Percentiles rank a stretch among this genome's conserved stretches.
Conservation (phyloP, 2,329 filamentous ascomycete species). For the Verticillium nubilum region DNA sequence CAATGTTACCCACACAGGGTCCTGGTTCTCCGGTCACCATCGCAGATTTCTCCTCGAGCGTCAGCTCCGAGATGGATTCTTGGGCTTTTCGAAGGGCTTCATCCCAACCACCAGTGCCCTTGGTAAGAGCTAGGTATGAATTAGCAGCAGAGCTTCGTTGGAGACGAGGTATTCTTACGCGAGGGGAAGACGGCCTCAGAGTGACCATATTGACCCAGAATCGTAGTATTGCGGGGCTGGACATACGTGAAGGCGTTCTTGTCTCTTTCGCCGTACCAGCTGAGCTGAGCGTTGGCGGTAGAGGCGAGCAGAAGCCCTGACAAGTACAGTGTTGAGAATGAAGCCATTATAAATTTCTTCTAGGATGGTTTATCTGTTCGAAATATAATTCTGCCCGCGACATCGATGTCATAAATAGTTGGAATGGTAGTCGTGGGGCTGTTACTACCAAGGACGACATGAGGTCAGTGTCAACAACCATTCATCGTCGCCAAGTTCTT, state of each 20-base stretch:
- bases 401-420: too few species aligned
- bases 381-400: too few species aligned
- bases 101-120: background rate
- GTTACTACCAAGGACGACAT: too few species aligned
- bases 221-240: background rate
- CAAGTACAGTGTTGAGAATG: too few species aligned
- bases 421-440: too few species aligned
- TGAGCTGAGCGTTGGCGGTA: too few species aligned
- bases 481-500: too few species aligned
- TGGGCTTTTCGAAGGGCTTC: slow-evolving; percentile 12
- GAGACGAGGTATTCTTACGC: background rate
- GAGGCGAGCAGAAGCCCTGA: too few species aligned
- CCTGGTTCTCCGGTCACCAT: slow-evolving; percentile 25
- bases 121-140: background rate
- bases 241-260: background rate
- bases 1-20: slow-evolving; percentile 15
- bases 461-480: too few species aligned
- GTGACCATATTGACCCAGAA: background rate
- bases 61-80: slow-evolving; percentile 18
- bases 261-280: too few species aligned
- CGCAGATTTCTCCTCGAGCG: slow-evolving; percentile 20
- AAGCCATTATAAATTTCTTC: too few species aligned
- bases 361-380: too few species aligned
- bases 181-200: background rate
- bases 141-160: background rate